These are phyloP conservation scores for Phaeotremella fagi DNA, from an alignment of 768 basidiomycete species.

Conservation along the genomic window DNA sequence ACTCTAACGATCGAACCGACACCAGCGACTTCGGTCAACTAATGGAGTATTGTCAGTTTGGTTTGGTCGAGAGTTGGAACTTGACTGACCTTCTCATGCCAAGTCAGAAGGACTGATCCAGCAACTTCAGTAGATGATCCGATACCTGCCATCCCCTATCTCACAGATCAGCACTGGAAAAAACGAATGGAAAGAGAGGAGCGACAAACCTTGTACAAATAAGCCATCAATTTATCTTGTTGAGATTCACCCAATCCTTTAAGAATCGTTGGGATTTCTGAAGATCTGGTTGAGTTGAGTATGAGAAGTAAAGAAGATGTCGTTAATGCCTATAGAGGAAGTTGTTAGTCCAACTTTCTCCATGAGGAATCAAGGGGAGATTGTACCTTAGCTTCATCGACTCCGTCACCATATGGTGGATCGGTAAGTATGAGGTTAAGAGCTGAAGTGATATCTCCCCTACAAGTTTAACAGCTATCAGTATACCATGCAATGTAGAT, in stretches of 20 bases:
- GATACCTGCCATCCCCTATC: slow-evolving; percentile 66
- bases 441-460: slow-evolving; percentile 72
- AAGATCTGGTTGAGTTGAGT: slow-evolving; percentile 86
- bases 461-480: slow-evolving; percentile 40
- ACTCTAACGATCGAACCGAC: slow-evolving; percentile 90
- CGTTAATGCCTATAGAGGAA: slow-evolving; percentile 46
- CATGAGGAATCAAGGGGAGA: background rate
- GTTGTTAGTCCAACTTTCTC: background rate
- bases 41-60: background rate
- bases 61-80: background rate
- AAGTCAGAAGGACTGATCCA: slow-evolving; percentile 68
- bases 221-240: slow-evolving; percentile 88
- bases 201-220: slow-evolving; percentile 73
- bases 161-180: background rate
- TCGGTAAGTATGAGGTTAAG: slow-evolving; percentile 66
- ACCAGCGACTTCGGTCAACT: slow-evolving; percentile 91
- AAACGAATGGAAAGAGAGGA: background rate
- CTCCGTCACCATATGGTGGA: slow-evolving; percentile 80
- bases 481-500: background rate
- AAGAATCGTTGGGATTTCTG: slow-evolving; percentile 74
- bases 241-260: slow-evolving; percentile 55
- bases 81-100: slow-evolving; percentile 87
- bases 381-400: slow-evolving; percentile 82
- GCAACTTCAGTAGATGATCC: slow-evolving; percentile 59
- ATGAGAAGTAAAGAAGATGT: slow-evolving; percentile 78